phyloP scores from a whole-genome alignment of 805 yeast genomes.

The Candida pini region DNA sequence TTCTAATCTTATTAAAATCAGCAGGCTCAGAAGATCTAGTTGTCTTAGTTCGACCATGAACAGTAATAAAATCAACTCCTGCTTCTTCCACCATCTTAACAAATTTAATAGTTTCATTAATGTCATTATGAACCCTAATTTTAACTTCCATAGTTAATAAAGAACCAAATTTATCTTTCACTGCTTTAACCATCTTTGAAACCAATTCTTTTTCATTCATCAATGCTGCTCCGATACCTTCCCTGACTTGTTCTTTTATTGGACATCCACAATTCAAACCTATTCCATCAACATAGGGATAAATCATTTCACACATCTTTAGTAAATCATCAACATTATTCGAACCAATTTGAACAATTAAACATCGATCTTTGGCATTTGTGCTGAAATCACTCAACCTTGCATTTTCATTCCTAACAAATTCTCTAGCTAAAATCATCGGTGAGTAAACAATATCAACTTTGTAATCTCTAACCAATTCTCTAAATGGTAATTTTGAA shows the following conservation, averaged over 20 bases:
- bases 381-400: conserved; percentile 83
- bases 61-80: conserved; percentile 91
- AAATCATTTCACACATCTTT: conserved; percentile 82
- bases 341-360: conserved; percentile 87
- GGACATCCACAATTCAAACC: conserved; percentile 98
- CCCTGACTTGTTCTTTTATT: conserved; percentile 86
- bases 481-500: conserved; percentile 88
- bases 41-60: conserved; percentile 84
- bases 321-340: conserved; percentile 77
- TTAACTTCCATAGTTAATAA: conserved; percentile 81
- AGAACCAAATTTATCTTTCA: conserved; percentile 68
- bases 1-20: conserved; percentile 72
- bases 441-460: conserved; percentile 90
- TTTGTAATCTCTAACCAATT: conserved; percentile 63
- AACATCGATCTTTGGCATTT: conserved; percentile 58
- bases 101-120: conserved; percentile 64
- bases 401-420: conserved; percentile 78
- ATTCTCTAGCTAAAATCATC: conserved; percentile 94
- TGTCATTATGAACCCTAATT: conserved; percentile 78
- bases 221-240: conserved; percentile 95
- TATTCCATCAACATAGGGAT: conserved; percentile 86
- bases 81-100: conserved; percentile 72
- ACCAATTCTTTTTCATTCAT: conserved; percentile 81
- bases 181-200: conserved; percentile 77
- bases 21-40: conserved; percentile 85